Evolutionary conservation across 805 yeast species (phyloP).

Genomic region (Blastobotrys parvus): DNA sequence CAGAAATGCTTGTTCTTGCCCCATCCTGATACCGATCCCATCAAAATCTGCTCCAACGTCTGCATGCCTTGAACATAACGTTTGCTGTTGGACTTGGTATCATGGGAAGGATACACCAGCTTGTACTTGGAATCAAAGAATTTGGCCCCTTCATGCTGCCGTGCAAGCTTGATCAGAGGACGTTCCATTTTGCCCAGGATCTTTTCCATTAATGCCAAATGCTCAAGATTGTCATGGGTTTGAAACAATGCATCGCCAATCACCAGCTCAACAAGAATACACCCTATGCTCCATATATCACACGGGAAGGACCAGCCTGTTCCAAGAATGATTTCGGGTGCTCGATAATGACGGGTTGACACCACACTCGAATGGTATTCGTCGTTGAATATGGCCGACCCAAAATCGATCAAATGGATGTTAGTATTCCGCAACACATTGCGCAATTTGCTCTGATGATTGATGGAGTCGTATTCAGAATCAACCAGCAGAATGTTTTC

Average conservation of each 20-base stretch:
- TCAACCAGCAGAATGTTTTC: slow-evolving; percentile 76
- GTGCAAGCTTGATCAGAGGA: slow-evolving; percentile 20
- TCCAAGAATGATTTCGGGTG: slow-evolving; percentile 92
- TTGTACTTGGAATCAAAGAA: slow-evolving; percentile 22
- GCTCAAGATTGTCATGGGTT: slow-evolving; percentile 92
- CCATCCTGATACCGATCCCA: slow-evolving; percentile 2
- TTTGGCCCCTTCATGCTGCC: slow-evolving; percentile 14
- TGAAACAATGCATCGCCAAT: slow-evolving; percentile 93
- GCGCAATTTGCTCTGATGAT: slow-evolving; percentile 20
- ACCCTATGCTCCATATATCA: slow-evolving; percentile 95
- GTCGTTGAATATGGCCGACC: slow-evolving; percentile 90
- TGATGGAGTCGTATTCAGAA: slow-evolving; percentile 33
- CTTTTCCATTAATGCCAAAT: slow-evolving; percentile 88
- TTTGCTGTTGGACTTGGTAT: slow-evolving; percentile 29
- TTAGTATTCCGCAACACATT: slow-evolving; percentile 63
- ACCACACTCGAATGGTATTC: slow-evolving; percentile 90
- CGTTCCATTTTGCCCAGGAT: slow-evolving; percentile 45
- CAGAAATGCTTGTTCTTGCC: slow-evolving; percentile 48
- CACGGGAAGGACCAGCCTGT: slow-evolving; percentile 97
- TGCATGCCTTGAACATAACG: slow-evolving; percentile 31
- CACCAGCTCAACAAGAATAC: slow-evolving; percentile 81
- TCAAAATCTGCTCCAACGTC: slow-evolving; percentile 23
- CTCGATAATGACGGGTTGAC: slow-evolving; percentile 92
- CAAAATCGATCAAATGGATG: slow-evolving; percentile 90
- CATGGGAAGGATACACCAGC: slow-evolving; percentile 30